Base-by-base conservation (phyloP, 2,329 filamentous ascomycete species). In the Rachicladosporium sp. region DNA sequence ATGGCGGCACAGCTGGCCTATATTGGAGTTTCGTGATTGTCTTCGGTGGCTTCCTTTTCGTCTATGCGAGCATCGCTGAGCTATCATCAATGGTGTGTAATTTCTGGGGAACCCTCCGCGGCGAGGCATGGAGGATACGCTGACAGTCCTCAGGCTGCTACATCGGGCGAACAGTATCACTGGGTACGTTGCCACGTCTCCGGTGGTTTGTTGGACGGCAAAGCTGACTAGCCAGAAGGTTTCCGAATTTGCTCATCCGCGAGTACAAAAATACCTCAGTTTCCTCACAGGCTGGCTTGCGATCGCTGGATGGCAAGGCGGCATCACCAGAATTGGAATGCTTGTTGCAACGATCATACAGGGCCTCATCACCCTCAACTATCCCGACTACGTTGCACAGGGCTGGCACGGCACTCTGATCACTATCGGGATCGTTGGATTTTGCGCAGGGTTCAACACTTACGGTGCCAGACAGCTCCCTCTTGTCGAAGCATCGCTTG, bases 391-490 rank as follows among this genome's bases (percentile, higher is more conserved):
- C 19, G 29, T 8, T 7, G 40, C 27, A 34, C 33, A 41, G 19
- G 23, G 37, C 10, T 73, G 67, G 67, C 70, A 74, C 36, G 65
- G 60, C 1, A 71, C 69, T 0, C 54, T 73, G 1, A 49, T 73
- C 0, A 61, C 62, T 37, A 69, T 65, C 50, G 66, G 63, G 0
- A 51, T 69, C 10, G 56, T 63, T 9, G 29, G 49, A 29, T 39
- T 63, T 36, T 50, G 51, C 9, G 54, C 59, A 32, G 42, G 56
- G 21, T 60, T 71, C 49, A 73, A 73, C 45, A 61, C 62, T 1
- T 53, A 64, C 9, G 56, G 62, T 4, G 63, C 62, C 2, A 59
- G 57, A 31, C 45, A 63, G 1, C 52, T 73, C 2, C 68, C 69
- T 1, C 54, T 62, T 10, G 55, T 71, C 19, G 70, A 73, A 50